Evolutionary conservation across 371 early-diverging fungal genomes (phyloP), one percentile per base, ranked within the genome.

Genomic region (Rhizopus arrhizus): DNA sequence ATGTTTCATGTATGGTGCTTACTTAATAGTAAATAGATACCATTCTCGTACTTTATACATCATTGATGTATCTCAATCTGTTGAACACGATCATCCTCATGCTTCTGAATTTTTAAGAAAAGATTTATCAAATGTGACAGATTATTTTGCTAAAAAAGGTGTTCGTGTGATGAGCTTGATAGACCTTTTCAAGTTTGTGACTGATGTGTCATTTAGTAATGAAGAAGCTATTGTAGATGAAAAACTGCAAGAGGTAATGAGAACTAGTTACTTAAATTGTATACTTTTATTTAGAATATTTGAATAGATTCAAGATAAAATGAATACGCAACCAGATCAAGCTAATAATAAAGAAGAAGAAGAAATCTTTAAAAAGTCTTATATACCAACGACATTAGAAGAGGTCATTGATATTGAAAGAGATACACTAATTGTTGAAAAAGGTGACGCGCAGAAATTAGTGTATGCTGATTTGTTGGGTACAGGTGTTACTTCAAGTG

Each of bases 21-120:
- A 22, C 22, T 22, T 22, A 1, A 22, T 22, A 22, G 22, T 22
- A 22, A 22, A 22, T 16, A 88, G 88, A 49, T 91, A 94, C 78
- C 91, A 97, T 68, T 85, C 91, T 42, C 79, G 84, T 28, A 78
- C 75, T 16, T 75, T 96, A 33, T 95, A 93, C 58, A 91, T 99
- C 42, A 99, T 99, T 67, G 99, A 99, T 76, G 99, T 99, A 7
- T 98, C 99, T 4, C 99, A 99, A 73, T 95, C 98, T 3, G 99
- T 99, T 9, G 99, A 99, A 68, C 97, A 94, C 68, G 96, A 96
- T 70, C 99, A 99, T 72, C 98, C 98, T n/a, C 94, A 97, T 67
- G 97, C 99, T 2, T 84, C 96, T 33, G 96, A 95, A 64, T 99
- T 99, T 73, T 84, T 99, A 57, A 84, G 97, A 34, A 96, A 94